Conservation (phyloP, 2,329 filamentous ascomycete species). For the Paraconiothyrium brasiliense region DNA sequence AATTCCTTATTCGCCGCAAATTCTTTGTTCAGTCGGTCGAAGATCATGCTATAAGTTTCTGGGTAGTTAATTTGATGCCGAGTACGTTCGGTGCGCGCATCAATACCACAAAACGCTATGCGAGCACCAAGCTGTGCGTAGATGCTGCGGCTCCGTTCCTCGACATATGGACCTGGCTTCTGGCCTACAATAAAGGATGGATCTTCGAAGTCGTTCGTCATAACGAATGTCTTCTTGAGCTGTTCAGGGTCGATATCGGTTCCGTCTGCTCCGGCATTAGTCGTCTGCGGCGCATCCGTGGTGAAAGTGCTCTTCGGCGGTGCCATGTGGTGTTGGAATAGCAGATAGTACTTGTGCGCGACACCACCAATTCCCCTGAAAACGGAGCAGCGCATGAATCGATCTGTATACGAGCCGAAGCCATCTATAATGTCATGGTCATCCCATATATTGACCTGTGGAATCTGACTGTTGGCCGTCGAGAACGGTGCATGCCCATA, state of each 20-base stretch:
- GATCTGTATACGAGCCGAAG: conserved; percentile 72
- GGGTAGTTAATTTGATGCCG: conserved; percentile 91
- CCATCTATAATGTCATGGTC: conserved; percentile 73
- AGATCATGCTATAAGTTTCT: conserved; percentile 70
- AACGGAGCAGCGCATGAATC: conserved; percentile 72
- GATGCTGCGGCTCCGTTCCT: conserved; percentile 68
- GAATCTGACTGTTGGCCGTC: conserved; percentile 68
- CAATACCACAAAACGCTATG: conserved; percentile 69
- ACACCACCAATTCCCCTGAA: conserved; percentile 72
- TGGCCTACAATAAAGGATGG: conserved; percentile 80
- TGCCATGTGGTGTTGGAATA: conserved; percentile 80
- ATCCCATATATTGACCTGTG: conserved; percentile 73
- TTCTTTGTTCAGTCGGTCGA: conserved; percentile 63
- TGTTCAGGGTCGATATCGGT: conserved; percentile 73
- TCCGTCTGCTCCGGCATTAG: conserved; percentile 57
- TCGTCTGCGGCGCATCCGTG: conserved; percentile 71
- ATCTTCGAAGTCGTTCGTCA: conserved; percentile 66
- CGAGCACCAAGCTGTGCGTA: conserved; percentile 72
- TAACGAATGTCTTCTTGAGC: conserved; percentile 77
- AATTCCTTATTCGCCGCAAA: conserved; percentile 64
- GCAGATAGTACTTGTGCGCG: conserved; percentile 68
- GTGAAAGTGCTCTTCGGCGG: conserved; percentile 88
- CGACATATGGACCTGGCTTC: conserved; percentile 74
- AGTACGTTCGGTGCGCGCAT: conserved; percentile 77
- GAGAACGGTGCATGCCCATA: conserved; percentile 75